Percentiles rank a stretch among this genome's conserved stretches.
Conservation (phyloP, 2,329 filamentous ascomycete genomes). For the Fusarium armeniacum region DNA sequence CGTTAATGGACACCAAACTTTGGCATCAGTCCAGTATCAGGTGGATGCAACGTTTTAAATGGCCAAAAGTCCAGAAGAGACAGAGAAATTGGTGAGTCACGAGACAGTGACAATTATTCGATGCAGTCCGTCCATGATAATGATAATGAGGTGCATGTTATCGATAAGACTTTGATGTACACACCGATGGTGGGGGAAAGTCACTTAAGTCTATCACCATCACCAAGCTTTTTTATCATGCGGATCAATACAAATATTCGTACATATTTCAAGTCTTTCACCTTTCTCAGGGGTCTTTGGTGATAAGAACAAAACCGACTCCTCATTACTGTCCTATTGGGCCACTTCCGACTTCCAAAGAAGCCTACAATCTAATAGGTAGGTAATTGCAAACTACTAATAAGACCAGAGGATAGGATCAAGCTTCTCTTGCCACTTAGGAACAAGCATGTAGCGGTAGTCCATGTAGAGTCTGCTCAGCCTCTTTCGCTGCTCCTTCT, state of each 20-base stretch:
- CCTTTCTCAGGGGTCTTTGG: too few relatives aligned
- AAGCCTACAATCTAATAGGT: not conserved
- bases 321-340: not conserved
- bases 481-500: slow-evolving; percentile 18
- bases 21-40: not conserved
- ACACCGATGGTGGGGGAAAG: slow-evolving; percentile 20
- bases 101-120: slow-evolving; percentile 14
- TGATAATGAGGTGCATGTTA: slow-evolving; percentile 27
- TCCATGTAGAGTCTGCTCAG: slow-evolving; percentile 16
- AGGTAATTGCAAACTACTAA: too few relatives aligned
- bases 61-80: not conserved
- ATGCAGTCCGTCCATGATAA: slow-evolving; percentile 2
- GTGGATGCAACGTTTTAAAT: not conserved
- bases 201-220: not conserved
- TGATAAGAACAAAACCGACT: not conserved
- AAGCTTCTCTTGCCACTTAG: slow-evolving; percentile 4
- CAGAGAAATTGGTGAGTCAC: slow-evolving; percentile 5
- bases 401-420: slow-evolving; percentile 21
- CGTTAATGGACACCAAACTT: not conserved
- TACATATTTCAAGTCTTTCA: not conserved
- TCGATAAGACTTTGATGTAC: slow-evolving; percentile 34
- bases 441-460: slow-evolving; percentile 26
- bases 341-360: too few relatives aligned
- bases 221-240: not conserved
- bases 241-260: not conserved